Percentiles rank a stretch among this genome's conserved stretches.
phyloP scores from a whole-genome alignment of 2,329 filamentous ascomycete genomes.

The Aureobasidium melanogenum region DNA sequence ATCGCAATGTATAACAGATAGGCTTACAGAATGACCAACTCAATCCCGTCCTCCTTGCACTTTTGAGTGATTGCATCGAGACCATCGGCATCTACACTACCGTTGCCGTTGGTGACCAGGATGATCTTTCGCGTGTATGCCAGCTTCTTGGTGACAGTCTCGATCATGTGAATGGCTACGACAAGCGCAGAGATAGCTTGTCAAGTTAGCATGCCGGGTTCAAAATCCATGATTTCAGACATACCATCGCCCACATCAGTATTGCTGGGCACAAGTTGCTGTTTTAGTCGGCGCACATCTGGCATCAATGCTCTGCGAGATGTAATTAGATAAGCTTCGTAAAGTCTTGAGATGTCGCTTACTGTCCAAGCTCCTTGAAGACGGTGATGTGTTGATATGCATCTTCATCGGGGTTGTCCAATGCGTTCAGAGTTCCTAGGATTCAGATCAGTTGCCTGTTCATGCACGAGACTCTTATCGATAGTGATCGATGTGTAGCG shows the following conservation, averaged over 20 bases:
- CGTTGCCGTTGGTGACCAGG: conserved; percentile 74
- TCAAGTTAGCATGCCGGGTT: background rate
- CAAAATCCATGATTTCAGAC: background rate
- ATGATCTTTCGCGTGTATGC: conserved; percentile 76
- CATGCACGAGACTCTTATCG: background rate
- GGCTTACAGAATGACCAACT: conserved; percentile 66
- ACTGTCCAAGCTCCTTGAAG: conserved; percentile 55
- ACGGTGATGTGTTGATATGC: conserved; percentile 58
- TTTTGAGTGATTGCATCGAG: conserved; percentile 61
- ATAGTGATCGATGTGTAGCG: background rate
- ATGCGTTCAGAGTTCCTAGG: conserved; percentile 56
- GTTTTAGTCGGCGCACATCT: conserved; percentile 56
- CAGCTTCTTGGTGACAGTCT: conserved; percentile 65
- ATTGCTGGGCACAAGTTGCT: conserved; percentile 56
- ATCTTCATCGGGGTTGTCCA: conserved; percentile 48
- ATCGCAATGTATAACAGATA: background rate
- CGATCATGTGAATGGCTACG: conserved; percentile 79
- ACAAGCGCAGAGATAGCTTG: conserved; percentile 72
- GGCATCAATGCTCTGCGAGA: conserved; percentile 52
- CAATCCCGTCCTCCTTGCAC: conserved; percentile 66
- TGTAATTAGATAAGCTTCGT: background rate
- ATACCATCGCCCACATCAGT: conserved; percentile 65
- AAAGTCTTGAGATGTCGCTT: conserved; percentile 18
- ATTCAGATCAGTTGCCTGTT: background rate
- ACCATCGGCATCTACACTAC: conserved; percentile 62